A percentile compares a stretch with the other conserved stretches of the same genome.
Conservation (phyloP, 1,284 basidiomycete species). For the Austropuccinia psidii region DNA sequence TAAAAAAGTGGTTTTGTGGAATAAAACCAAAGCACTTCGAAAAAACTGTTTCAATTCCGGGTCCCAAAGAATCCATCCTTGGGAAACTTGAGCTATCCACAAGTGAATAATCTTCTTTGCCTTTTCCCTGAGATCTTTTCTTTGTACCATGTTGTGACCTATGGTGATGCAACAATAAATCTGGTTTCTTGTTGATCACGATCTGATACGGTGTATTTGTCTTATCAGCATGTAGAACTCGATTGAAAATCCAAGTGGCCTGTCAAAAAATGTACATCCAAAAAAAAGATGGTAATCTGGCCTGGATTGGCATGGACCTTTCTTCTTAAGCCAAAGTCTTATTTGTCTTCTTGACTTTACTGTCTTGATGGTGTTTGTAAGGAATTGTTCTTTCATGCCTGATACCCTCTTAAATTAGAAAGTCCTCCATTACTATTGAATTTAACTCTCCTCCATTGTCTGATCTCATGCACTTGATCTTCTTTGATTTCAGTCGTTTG, state of each 20-base stretch:
- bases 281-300: background rate
- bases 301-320: background rate
- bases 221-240: background rate
- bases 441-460: no score
- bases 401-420: no score
- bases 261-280: background rate
- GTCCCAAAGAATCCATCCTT: conserved; percentile 6
- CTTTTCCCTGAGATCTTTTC: background rate
- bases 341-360: background rate
- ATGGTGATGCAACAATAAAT: background rate
- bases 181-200: background rate
- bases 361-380: conserved; percentile 14
- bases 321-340: no score
- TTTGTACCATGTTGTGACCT: background rate
- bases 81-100: background rate
- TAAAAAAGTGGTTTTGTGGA: no score
- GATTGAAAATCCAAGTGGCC: background rate
- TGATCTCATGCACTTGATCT: no score
- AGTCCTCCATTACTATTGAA: no score
- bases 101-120: background rate
- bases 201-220: background rate
- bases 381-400: background rate
- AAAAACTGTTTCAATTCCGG: background rate
- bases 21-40: background rate
- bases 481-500: no score